Evolutionary conservation across 805 yeast species (phyloP), one percentile per base, ranked within the genome.

Genomic region (Candida hungchunana): DNA sequence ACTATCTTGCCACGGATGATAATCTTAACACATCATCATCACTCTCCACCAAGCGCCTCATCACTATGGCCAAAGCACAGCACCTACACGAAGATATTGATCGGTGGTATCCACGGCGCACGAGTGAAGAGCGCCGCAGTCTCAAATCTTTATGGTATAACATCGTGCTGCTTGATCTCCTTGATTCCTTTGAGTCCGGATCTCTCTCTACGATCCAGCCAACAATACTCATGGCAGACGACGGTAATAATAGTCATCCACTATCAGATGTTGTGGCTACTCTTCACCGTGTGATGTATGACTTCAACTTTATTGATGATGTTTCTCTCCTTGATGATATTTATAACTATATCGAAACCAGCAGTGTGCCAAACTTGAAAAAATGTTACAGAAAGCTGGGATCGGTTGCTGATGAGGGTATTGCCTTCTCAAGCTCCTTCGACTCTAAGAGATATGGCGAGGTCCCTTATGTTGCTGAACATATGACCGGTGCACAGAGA

Each of bases 61-160:
- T 39, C 14, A n/a, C 39, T 4, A 4, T 32, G 25, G 43, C 39
- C 17, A 39, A 32, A 14, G n/a, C 21, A 12, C 43, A 39, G 28
- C 43, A 39, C 11, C 26, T 39, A 13, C 27, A 39, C 18, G 43
- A 31, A 10, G 37, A 39, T 21, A 18, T 39, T 21, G 39, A 39
- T 7, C 17, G 18, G 3, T 35, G 29, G 31, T 35, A 31, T 21
- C 36, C 43, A 6, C 21, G 31, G 10, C 18, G 19, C 16, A 16
- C 43, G 3, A 16, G 18, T 1, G 21, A 24, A 5, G 32, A 27
- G 18, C n/a, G 28, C 5, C 26, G 36, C 7, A 24, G 34, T 10
- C 30, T 34, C 18, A 39, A 26, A 18, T 39, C 43, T 2, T 5
- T 34, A n/a, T 39, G 43, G 43, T 26, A 31, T 18, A 39, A 34